These are phyloP conservation scores for Eutrema yunnanense DNA, from an alignment of 345 rosid species.

Conservation along the genomic window DNA sequence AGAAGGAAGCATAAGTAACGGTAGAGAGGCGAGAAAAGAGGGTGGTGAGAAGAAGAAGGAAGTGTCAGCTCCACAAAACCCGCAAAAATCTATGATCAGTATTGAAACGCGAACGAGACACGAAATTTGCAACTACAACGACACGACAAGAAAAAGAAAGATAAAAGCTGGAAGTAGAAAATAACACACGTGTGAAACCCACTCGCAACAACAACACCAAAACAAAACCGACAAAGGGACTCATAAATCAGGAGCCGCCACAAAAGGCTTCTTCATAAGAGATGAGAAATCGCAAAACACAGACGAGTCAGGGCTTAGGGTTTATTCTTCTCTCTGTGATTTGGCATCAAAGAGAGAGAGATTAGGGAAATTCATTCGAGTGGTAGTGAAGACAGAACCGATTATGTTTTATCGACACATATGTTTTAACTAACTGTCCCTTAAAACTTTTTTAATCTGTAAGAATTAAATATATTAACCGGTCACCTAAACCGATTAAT, in stretches of 20 bases:
- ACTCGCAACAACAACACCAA: slow-evolving; percentile 5
- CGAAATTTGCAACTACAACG: neutral
- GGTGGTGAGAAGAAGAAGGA: neutral
- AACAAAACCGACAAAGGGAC: neutral
- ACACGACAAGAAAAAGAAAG: neutral
- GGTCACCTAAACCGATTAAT: too few relatives aligned
- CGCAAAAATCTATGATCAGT: slow-evolving; percentile 17
- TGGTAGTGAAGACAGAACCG: neutral
- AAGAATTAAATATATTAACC: too few relatives aligned
- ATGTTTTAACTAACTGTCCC: too few relatives aligned
- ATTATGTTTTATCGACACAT: too few relatives aligned
- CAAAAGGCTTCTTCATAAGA: slow-evolving; percentile 32
- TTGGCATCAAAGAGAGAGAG: neutral
- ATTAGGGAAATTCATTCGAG: neutral
- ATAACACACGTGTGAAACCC: neutral
- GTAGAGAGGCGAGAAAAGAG: neutral
- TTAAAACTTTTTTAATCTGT: too few relatives aligned
- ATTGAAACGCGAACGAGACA: slow-evolving; percentile 19
- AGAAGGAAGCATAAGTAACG: neutral
- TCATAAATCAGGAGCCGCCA: slow-evolving; percentile 21
- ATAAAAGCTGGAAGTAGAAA: slow-evolving; percentile 1
- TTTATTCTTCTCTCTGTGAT: too few relatives aligned
- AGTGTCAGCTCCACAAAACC: slow-evolving; percentile 19
- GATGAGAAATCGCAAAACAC: neutral
- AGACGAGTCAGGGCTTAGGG: too few relatives aligned